Evolutionary conservation across 805 yeast species (phyloP), one percentile per base, ranked within the genome.

Genomic region (Teunomyces aglyptinius): DNA sequence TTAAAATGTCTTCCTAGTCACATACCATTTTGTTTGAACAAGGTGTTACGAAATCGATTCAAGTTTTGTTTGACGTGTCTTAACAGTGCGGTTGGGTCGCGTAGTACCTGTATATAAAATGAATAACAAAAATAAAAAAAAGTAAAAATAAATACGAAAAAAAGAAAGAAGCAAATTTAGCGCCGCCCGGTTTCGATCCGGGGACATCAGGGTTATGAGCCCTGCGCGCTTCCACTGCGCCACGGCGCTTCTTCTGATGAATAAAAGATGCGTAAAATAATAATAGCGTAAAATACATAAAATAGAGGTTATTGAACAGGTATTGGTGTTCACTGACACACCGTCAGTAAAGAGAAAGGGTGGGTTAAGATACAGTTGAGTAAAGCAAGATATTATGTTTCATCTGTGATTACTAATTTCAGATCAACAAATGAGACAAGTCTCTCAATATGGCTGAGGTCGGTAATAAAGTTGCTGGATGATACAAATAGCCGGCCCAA

Each of bases 211-310:
- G 92, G 95, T 86, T 86, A 86, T 86, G 95, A 86, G 95, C 95
- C 94, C 94, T 85, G 92, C 92, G 91, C 94, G 94, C 92, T 86
- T 86, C 94, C 94, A 85, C 94, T 86, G 92, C 94, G 92, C 92
- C 92, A 86, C 90, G 86, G 86, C 90, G 94, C 94, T 86, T 45
- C 13, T 32, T 39, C 3, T 12, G n/a, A 15, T n/a, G 12, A 5
- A 2, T 3, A 4, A 6, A 6, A 6, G 18, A n/a, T 28, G 2
- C 18, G 4, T n/a, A 3, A 31, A 31, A 31, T 15, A 31, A 11
- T 4, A 5, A 31, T 13, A 31, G 10, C 2, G 24, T 20, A 20
- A 20, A 20, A 2, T 5, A 4, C 2, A 5, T 19, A 19, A 5
- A 4, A 19, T 20, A 3, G 6, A 3, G 22, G 22, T 20, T 5